phyloP scores from a whole-genome alignment of 345 rosid genomes.

The Orychophragmus violaceus region DNA sequence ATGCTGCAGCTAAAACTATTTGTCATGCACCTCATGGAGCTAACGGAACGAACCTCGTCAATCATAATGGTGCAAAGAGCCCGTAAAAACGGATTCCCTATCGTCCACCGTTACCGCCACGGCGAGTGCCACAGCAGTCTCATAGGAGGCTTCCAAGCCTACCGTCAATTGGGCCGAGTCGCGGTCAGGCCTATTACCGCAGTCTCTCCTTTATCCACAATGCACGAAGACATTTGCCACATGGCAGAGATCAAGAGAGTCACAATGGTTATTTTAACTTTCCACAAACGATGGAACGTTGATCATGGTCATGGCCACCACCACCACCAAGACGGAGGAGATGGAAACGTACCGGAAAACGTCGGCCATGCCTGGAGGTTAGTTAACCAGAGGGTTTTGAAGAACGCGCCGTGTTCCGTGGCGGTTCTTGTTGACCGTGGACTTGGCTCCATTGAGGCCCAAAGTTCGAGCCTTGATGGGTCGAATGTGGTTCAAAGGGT shows the following conservation, averaged over 20 bases:
- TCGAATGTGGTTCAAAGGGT: slow-evolving; percentile 37
- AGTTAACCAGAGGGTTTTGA: slow-evolving; percentile 65
- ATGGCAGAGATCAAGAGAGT: slow-evolving; percentile 67
- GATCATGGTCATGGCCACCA: slow-evolving; percentile 32
- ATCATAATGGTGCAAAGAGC: slow-evolving; percentile 66
- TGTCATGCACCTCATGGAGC: slow-evolving; percentile 70
- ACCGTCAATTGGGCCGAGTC: slow-evolving; percentile 64
- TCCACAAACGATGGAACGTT: slow-evolving; percentile 58
- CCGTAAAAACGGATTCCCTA: slow-evolving; percentile 62
- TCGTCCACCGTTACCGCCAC: slow-evolving; percentile 46
- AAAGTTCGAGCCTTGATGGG: slow-evolving; percentile 19
- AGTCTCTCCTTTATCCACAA: slow-evolving; percentile 51
- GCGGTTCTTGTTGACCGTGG: slow-evolving; percentile 83
- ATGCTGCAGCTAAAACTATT: slow-evolving; percentile 47
- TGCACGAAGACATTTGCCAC: slow-evolving; percentile 83
- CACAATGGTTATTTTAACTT: slow-evolving; percentile 59
- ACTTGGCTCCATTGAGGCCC: slow-evolving; percentile 41
- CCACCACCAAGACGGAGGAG: slow-evolving; percentile 29
- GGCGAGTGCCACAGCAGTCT: slow-evolving; percentile 55
- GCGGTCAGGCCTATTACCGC: slow-evolving; percentile 56
- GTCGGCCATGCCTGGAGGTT: slow-evolving; percentile 73
- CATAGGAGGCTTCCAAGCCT: slow-evolving; percentile 59
- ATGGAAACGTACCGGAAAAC: slow-evolving; percentile 39
- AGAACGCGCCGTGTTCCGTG: slow-evolving; percentile 68
- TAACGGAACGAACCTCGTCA: slow-evolving; percentile 76